Conservation (phyloP, 768 basidiomycete genomes). For the Lactarius deliciosus region DNA sequence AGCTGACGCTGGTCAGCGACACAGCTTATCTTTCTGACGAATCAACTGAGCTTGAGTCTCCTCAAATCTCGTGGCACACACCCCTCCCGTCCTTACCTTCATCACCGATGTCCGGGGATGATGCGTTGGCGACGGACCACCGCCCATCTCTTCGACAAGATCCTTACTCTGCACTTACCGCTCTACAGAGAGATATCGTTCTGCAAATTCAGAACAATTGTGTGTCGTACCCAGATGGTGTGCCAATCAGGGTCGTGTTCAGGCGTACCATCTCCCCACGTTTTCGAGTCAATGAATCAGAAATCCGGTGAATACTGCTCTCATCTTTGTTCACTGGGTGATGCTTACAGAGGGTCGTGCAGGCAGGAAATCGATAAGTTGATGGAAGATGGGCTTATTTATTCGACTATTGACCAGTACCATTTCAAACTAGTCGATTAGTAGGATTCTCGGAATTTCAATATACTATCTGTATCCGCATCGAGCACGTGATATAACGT, state of each 20-base stretch:
- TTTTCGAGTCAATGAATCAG: conserved; percentile 3
- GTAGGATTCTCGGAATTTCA: not conserved
- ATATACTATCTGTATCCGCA: not conserved
- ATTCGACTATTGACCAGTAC: conserved; percentile 17
- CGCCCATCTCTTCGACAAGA: conserved; percentile 19
- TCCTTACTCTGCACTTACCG: conserved; percentile 27
- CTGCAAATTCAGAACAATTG: conserved; percentile 27
- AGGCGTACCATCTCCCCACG: not conserved
- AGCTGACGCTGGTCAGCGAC: conserved; percentile 2
- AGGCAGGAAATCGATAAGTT: conserved; percentile 33
- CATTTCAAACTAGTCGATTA: conserved; percentile 24
- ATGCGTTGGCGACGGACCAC: not conserved
- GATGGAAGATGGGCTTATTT: conserved; percentile 28
- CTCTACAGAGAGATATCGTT: conserved; percentile 26
- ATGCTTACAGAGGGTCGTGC: not conserved
- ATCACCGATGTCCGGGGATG: not conserved
- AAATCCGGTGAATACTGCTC: conserved; percentile 18
- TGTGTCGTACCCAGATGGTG: conserved; percentile 18
- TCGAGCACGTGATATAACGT: not conserved
- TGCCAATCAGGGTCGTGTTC: conserved; percentile 13
- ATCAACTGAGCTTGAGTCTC: not conserved
- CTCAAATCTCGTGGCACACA: not conserved
- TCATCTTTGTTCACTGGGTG: not conserved
- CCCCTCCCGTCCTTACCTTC: conserved; percentile 2
- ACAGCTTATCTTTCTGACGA: not conserved